A percentile compares a stretch with the other conserved stretches of the same genome.
Evolutionary conservation across 169 alveolate genomes (phyloP).

Genomic region (Cryptosporidium tyzzeri): DNA sequence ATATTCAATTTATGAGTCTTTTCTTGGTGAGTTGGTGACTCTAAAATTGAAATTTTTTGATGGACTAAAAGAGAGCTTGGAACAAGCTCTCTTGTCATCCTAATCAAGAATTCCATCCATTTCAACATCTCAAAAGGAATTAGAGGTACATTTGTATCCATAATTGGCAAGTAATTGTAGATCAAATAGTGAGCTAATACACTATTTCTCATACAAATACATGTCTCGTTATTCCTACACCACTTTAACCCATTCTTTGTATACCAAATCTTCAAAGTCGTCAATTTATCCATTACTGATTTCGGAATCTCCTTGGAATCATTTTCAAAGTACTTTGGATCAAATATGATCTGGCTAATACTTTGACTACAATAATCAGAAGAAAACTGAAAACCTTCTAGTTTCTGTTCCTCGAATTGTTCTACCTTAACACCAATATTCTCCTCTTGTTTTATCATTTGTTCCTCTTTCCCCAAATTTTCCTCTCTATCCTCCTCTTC

Average conservation of each 20-base stretch:
- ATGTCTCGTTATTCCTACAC: constrained; percentile 65
- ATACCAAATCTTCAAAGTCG: constrained; percentile 48
- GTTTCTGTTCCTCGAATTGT: neutral
- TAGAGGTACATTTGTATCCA: constrained; percentile 83
- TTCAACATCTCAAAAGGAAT: constrained; percentile 85
- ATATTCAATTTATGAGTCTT: constrained; percentile 74
- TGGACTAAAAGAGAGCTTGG: constrained; percentile 74
- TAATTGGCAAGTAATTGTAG: constrained; percentile 13
- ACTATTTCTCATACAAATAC: constrained; percentile 56
- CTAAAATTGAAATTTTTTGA: constrained; percentile 72
- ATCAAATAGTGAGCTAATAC: constrained; percentile 38
- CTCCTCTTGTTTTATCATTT: neutral
- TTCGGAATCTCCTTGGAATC: constrained; percentile 19
- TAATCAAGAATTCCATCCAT: constrained; percentile 84
- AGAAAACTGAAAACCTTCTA: neutral
- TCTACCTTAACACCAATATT: neutral
- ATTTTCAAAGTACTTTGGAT: neutral
- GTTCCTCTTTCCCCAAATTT: neutral
- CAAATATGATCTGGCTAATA: neutral
- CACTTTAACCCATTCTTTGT: constrained; percentile 43
- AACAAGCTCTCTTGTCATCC: constrained; percentile 64
- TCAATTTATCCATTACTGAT: constrained; percentile 19
- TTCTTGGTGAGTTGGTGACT: constrained; percentile 79
- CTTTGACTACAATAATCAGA: neutral
- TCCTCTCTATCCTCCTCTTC: constrained; percentile 17